Conservation (phyloP, 805 yeast genomes). For the Lipomyces lipofer region DNA sequence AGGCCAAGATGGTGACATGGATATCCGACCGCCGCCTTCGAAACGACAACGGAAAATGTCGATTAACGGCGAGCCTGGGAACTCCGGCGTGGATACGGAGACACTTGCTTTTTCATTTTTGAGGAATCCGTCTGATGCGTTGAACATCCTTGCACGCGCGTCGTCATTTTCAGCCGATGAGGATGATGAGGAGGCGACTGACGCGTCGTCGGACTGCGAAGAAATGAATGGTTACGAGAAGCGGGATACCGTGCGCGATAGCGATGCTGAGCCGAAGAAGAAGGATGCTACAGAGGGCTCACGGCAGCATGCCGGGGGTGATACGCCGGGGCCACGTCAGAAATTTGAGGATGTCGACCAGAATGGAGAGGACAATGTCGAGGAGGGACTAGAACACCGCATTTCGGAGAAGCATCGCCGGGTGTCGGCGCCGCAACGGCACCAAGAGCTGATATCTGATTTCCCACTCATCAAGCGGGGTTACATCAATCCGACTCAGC, state of each 20-base stretch:
- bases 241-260: not conserved
- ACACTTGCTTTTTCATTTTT: conserved; percentile 23
- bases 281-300: not conserved
- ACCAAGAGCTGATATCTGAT: conserved; percentile 16
- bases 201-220: not conserved
- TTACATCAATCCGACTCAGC: conserved; percentile 20
- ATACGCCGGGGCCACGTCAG: too few species aligned
- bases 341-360: too few species aligned
- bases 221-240: not conserved
- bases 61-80: too few species aligned
- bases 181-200: not conserved
- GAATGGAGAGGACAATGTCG: too few species aligned
- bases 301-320: too few species aligned
- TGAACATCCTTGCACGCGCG: conserved; percentile 30
- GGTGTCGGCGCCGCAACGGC: conserved; percentile 2
- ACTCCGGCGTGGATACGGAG: conserved; percentile 20
- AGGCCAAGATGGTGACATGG: too few species aligned
- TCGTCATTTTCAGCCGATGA: conserved; percentile 1
- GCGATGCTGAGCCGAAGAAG: too few species aligned
- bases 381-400: not conserved
- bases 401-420: not conserved
- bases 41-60: conserved; percentile 1
- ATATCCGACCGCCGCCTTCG: conserved; percentile 1
- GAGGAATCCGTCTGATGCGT: conserved; percentile 32
- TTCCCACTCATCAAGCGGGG: conserved; percentile 23